Conservation (phyloP, 495 filamentous ascomycete genomes). For the Talaromyces trachyspermus region DNA sequence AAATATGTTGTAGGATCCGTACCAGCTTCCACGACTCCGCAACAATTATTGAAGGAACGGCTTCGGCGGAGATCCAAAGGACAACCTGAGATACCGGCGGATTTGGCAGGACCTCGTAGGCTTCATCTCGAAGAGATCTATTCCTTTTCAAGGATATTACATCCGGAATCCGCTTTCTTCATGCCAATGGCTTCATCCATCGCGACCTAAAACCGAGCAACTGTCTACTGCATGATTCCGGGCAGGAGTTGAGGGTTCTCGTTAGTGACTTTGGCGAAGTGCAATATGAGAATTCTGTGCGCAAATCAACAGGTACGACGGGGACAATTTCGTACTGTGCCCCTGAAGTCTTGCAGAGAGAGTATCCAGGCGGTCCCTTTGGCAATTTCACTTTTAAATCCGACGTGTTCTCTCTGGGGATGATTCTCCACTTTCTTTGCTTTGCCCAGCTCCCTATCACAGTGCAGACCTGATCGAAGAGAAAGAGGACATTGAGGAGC, state of each 20-base stretch:
- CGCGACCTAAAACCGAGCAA: conserved; percentile 94
- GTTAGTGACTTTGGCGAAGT: conserved; percentile 98
- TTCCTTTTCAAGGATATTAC: conserved; percentile 96
- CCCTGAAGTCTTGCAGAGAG: conserved; percentile 76
- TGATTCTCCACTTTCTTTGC: conserved; percentile 98
- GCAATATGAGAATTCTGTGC: conserved; percentile 67
- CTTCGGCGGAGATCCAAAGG: conserved; percentile 68
- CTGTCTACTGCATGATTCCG: conserved; percentile 76
- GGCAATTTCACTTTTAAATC: conserved; percentile 95
- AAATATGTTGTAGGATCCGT: conserved; percentile 69
- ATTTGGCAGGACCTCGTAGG: conserved; percentile 49
- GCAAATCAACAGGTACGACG: conserved; percentile 85
- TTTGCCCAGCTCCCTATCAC: conserved; percentile 83
- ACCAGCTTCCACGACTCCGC: conserved; percentile 55
- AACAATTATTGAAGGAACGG: conserved; percentile 81
- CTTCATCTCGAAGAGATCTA: conserved; percentile 89
- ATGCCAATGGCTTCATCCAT: conserved; percentile 91
- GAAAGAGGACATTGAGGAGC: conserved; percentile 76
- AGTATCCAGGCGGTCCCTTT: conserved; percentile 58
- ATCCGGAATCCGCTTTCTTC: conserved; percentile 81
- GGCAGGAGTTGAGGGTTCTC: conserved; percentile 62
- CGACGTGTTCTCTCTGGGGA: conserved; percentile 91
- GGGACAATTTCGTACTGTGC: conserved; percentile 98
- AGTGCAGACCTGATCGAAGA: conserved; percentile 85
- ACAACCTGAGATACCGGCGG: conserved; percentile 44